These are phyloP conservation scores for Rhytidiadelphus loreus DNA, from an alignment of 225 moss, liverwort and hornwort species.

Conservation along the genomic window DNA sequence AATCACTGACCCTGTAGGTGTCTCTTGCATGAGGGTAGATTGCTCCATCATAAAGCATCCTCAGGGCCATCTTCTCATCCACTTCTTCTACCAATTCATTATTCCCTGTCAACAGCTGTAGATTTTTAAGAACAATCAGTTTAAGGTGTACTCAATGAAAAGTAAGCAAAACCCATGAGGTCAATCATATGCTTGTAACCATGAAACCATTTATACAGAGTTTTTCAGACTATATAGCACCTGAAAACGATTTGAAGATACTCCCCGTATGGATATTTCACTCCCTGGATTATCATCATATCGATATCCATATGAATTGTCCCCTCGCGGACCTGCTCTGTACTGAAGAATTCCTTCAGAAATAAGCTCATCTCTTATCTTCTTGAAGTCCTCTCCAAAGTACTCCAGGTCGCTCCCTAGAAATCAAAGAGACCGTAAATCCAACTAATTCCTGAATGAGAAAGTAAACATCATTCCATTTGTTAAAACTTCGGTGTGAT, in stretches of 20 bases:
- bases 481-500: background rate
- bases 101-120: conserved; percentile 35
- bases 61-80: conserved; percentile 52
- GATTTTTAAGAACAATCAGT: background rate
- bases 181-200: background rate
- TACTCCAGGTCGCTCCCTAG: conserved; percentile 38
- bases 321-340: conserved; percentile 24
- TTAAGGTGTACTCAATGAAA: background rate
- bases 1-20: conserved; percentile 38
- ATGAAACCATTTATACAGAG: background rate
- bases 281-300: conserved; percentile 46
- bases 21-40: conserved; percentile 57
- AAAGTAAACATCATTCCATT: background rate
- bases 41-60: conserved; percentile 59
- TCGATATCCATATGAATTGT: conserved; percentile 29
- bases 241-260: conserved; percentile 39
- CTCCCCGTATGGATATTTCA: conserved; percentile 50
- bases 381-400: conserved; percentile 38
- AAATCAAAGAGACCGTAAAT: background rate
- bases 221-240: background rate
- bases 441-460: background rate
- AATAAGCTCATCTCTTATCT: conserved; percentile 30
- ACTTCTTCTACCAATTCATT: conserved; percentile 48
- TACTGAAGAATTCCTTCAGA: conserved; percentile 47
- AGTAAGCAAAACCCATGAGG: background rate